Percentiles rank a stretch among this genome's conserved stretches.
These are phyloP conservation scores for Plasmopara muralis DNA, from an alignment of 352 stramenopile genomes.

Conservation along the genomic window DNA sequence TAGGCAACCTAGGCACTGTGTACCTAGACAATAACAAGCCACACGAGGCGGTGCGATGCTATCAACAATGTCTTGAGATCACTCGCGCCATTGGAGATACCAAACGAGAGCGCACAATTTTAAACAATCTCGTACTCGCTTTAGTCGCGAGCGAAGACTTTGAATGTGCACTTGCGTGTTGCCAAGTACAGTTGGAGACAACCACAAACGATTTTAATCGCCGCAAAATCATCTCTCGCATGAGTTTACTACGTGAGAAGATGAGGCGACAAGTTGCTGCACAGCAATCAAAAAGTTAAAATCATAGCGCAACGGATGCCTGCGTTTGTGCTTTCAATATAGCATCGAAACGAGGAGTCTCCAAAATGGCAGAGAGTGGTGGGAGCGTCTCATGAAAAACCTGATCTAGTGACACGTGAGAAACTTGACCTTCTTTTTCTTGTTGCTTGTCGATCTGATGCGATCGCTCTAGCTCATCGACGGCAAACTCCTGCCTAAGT, in stretches of 20 bases:
- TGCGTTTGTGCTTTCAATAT: conserved; percentile 15
- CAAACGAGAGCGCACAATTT: conserved; percentile 74
- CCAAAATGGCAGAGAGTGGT: conserved; percentile 20
- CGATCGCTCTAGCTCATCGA: conserved; percentile 51
- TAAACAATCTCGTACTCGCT: conserved; percentile 80
- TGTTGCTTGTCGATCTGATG: conserved; percentile 15
- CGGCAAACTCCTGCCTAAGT: conserved; percentile 44
- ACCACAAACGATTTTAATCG: conserved; percentile 66
- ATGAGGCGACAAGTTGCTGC: conserved; percentile 19
- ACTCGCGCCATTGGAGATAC: conserved; percentile 61
- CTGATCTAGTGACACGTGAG: conserved; percentile 17
- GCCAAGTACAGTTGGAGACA: conserved; percentile 59
- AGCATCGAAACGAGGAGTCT: conserved; percentile 20
- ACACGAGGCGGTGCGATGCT: conserved; percentile 61
- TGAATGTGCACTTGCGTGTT: conserved; percentile 48
- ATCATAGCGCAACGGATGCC: conserved; percentile 22
- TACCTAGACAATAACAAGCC: conserved; percentile 70
- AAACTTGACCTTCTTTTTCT: conserved; percentile 9
- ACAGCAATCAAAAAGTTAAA: conserved; percentile 3
- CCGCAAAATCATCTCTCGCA: conserved; percentile 71
- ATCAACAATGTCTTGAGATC: conserved; percentile 71
- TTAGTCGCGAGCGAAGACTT: conserved; percentile 60
- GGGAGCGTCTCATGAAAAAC: conserved; percentile 31
- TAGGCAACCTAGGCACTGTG: conserved; percentile 74
- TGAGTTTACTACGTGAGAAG: conserved; percentile 48